Evolutionary conservation across 768 basidiomycete species (phyloP), one percentile per base, ranked within the genome.

Genomic region (Lactarius hatsudake): DNA sequence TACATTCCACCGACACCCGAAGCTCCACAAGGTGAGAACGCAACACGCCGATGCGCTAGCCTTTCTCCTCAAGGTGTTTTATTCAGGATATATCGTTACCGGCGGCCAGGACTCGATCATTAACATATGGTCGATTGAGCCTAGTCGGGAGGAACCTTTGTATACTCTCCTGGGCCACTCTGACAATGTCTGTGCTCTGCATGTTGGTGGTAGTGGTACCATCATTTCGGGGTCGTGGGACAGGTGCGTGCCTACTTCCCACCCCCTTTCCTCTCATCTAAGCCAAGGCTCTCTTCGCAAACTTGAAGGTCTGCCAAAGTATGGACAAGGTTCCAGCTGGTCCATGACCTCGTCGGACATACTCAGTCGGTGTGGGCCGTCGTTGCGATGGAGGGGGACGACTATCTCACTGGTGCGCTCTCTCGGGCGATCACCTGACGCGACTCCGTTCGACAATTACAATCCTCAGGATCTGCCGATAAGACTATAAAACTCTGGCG

Each of bases 151-250:
- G 64, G 90, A 95, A 66, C 94, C 96, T 26, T 82, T 86, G 72
- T 91, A 89, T 79, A 86, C 87, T 26, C 83, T 98, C 32, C 75
- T 98, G 42, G 97, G 96, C 28, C 97, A 99, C 76, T 85, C 86
- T 15, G 88, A 89, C 57, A 98, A 98, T 74, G 85, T 98, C 42
- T 98, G 96, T 76, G 84, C 92, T 26, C 80, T 99, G 64, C 83
- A 93, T 73, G 84, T 87, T 5, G 85, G 86, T 12, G 77, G 84
- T 10, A 82, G 83, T 58, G 93, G 93, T 18, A 81, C 85, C 59
- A 88, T 98, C 67, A 87, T 97, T 65, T 96, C 93, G 9, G 97
- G 97, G 23, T 96, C 94, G 53, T 99, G 97, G 97, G 97, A 98
- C 79, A 91, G 84, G 96, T 96, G 73, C 77, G 86, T 78, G 13